Base-by-base conservation (phyloP, 768 basidiomycete species). In the Coprinopsis strossmayeri region DNA sequence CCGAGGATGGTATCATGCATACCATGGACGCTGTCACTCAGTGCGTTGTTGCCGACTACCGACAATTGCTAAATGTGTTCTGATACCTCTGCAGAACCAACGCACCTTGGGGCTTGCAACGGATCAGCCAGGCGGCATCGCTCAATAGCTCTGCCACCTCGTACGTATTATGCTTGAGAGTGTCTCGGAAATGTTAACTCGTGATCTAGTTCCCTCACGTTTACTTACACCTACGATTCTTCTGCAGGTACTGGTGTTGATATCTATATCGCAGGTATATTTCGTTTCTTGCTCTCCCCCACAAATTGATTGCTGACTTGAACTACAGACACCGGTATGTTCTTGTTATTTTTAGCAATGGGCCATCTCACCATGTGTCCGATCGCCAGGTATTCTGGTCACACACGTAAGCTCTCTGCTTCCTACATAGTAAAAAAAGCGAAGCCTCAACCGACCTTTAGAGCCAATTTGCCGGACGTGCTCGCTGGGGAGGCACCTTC, bases 401-500 rank as follows among this genome's bases (percentile, higher is more conserved):
- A 30, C 34, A 15, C 61, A 63, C 46, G 61, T 62, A 40, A 12
- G 59, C 49, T 17, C 20, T 23, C n/a, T 25, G 9, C 7, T 39
- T 40, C 20, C 35, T 23, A 24, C 18, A 18, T 5, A 38, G 30
- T 15, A 32, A 7, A 15, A 32, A 15, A 11, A 11, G 35, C 15
- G 11, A 13, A 39, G 32, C n/a, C 26, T 12, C 21, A 20, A 20
- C 10, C 10, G 12, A 25, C 25, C 5, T 25, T 52, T 41, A 69
- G 66, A 50, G 45, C 11, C 56, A 71, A 52, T 73, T 72, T 46
- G 68, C 60, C 35, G 70, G 69, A 9, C 68, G 71, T 25, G 71
- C 71, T 18, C 49, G 46, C 1, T 71, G 67, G 65, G 71, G 71
- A 23, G 57, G 57, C 2, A 66, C 63, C 18, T 67, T 68, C 37